phyloP scores from a whole-genome alignment of 2,329 filamentous ascomycete species.

The Alternaria arborescens region DNA sequence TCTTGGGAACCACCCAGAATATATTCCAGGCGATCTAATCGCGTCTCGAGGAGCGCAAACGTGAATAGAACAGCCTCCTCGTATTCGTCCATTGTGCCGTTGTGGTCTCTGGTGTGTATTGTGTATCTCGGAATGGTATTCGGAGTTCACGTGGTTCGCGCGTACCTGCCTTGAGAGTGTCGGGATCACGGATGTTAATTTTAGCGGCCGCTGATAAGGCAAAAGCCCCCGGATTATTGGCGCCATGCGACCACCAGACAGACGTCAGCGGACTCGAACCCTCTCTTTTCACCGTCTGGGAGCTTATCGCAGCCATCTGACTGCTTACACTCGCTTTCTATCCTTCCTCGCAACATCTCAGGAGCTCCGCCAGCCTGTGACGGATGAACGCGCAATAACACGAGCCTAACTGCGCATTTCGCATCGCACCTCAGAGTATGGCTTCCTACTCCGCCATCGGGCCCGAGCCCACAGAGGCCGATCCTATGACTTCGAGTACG shows the following conservation, averaged over 20 bases:
- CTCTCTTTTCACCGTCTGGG: slow-evolving; percentile 8
- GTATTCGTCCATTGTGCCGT: slow-evolving; percentile 46
- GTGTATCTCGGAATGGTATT: not conserved
- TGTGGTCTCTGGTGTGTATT: not conserved
- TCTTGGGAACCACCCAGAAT: slow-evolving; percentile 49
- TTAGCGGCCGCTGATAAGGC: slow-evolving; percentile 25
- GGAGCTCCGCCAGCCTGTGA: not conserved
- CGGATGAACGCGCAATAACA: slow-evolving; percentile 42
- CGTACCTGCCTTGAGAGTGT: slow-evolving; percentile 22
- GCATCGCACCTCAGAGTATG: slow-evolving; percentile 47
- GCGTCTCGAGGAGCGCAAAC: slow-evolving; percentile 55
- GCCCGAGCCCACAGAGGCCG: slow-evolving; percentile 49
- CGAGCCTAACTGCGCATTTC: slow-evolving; percentile 14
- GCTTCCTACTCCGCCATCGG: slow-evolving; percentile 58
- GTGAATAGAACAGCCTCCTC: slow-evolving; percentile 54
- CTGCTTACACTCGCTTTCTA: slow-evolving; percentile 1
- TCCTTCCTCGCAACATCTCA: not conserved
- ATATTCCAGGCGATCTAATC: slow-evolving; percentile 56
- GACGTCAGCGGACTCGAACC: slow-evolving; percentile 19
- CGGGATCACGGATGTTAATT: slow-evolving; percentile 13
- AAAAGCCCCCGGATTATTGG: slow-evolving; percentile 2
- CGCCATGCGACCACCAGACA: slow-evolving; percentile 12
- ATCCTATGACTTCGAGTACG: slow-evolving; percentile 53
- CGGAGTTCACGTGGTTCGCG: slow-evolving; percentile 20
- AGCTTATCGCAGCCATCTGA: not conserved